phyloP scores from a whole-genome alignment of 1,284 basidiomycete species.

The Rhodotorula sp. region DNA sequence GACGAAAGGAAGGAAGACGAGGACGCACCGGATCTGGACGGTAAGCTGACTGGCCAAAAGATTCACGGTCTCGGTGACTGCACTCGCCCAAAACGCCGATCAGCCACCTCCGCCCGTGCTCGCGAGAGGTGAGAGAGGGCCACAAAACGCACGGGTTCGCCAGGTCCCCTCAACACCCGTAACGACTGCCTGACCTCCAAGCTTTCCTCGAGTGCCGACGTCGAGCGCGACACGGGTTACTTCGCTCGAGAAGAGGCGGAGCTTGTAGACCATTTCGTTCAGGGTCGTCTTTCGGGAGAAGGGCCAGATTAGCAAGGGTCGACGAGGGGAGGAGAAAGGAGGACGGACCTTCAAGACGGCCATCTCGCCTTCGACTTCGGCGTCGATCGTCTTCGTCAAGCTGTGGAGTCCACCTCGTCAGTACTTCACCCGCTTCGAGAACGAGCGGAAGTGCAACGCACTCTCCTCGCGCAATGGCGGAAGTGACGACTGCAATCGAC shows the following conservation, averaged over 20 bases:
- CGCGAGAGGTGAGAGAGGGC: background rate
- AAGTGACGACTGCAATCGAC: constrained; percentile 39
- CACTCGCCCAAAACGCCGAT: background rate
- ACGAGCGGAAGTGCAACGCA: constrained; percentile 19
- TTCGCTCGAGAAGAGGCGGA: constrained; percentile 44
- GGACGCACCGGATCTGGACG: constrained; percentile 79
- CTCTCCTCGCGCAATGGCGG: constrained; percentile 41
- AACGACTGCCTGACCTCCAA: constrained; percentile 90
- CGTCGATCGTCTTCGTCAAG: constrained; percentile 39
- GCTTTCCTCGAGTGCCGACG: constrained; percentile 86
- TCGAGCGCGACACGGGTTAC: constrained; percentile 61
- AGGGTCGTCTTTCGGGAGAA: constrained; percentile 63
- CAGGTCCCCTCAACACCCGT: constrained; percentile 91
- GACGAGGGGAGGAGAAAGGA: background rate
- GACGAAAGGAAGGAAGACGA: too few relatives aligned
- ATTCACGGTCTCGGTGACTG: constrained; percentile 40
- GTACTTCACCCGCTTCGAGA: too few relatives aligned
- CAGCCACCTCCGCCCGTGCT: background rate
- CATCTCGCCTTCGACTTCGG: constrained; percentile 39
- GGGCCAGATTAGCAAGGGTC: too few relatives aligned
- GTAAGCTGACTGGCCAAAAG: constrained; percentile 59
- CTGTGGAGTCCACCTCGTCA: too few relatives aligned
- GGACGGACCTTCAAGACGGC: constrained; percentile 28
- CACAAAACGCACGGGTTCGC: constrained; percentile 72
- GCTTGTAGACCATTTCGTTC: constrained; percentile 74